phyloP scores from a whole-genome alignment of 148 eudicot species.

The Polygonum aviculare region DNA sequence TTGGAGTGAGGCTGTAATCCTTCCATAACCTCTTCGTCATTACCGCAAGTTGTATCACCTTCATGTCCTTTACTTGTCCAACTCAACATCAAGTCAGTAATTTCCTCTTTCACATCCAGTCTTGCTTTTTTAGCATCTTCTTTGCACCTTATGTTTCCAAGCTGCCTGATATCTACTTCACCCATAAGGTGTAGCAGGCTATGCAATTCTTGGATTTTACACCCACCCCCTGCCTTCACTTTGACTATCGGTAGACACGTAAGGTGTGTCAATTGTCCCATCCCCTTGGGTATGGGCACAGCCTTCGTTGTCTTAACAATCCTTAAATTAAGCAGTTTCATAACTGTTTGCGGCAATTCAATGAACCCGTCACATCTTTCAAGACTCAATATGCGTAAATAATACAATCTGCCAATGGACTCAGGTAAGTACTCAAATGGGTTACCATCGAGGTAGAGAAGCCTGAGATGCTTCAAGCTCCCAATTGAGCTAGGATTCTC shows the following conservation, averaged over 20 bases:
- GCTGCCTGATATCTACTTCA: not conserved
- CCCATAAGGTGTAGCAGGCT: not conserved
- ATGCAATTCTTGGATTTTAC: not conserved
- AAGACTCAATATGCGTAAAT: not conserved
- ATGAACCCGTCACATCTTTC: not conserved
- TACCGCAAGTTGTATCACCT: not conserved
- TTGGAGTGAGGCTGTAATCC: not conserved
- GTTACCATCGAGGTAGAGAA: not conserved
- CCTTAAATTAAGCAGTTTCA: not conserved
- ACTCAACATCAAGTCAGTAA: not conserved
- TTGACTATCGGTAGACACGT: not conserved
- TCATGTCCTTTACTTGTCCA: not conserved
- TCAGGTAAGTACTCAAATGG: not conserved
- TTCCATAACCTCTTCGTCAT: not conserved
- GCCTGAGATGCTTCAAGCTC: not conserved
- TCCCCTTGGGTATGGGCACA: not conserved
- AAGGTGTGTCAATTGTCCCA: not conserved
- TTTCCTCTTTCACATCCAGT: not conserved
- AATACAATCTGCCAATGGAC: not conserved
- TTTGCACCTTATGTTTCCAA: not conserved
- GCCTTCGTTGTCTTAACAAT: not conserved
- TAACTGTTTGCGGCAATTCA: not conserved
- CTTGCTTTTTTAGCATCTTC: not conserved
- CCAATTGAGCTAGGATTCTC: not conserved
- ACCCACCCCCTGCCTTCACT: not conserved